Evolutionary conservation across 2,329 filamentous ascomycete species (phyloP), one percentile per base, ranked within the genome.

Genomic region (Aspergillus tanneri): DNA sequence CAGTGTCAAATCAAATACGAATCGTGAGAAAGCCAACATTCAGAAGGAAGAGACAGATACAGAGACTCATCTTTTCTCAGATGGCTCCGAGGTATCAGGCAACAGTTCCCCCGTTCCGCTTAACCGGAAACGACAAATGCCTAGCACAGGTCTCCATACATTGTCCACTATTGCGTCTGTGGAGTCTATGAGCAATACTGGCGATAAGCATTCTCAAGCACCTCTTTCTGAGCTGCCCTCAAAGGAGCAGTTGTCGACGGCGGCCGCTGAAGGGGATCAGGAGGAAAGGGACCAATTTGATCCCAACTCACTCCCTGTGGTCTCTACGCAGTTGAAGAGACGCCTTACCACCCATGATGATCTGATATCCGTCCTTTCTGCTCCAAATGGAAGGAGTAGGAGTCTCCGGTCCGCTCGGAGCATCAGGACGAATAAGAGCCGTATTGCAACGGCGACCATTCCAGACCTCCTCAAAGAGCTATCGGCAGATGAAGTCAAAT

Each of bases 261-360:
- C 43, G n/a, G 40, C 57, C 12, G 53, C 57, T 23, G 54, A 58
- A 30, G 44, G 57, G 6, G 60, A 70, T 59, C 49, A 56, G 72
- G 53, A 78, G 72, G 52, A 73, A 68, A 48, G 73, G 65, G 70
- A 76, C 65, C 61, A 78, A 58, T 67, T 74, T 43, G 67, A 75
- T 54, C 60, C 69, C 32, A 51, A 70, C 65, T 70, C 67, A 55
- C 65, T 66, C 68, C 65, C 72, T 62, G 66, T 74, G 76, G 58
- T 78, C 76, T 35, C 65, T 10, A 67, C 60, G 16, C 69, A 68
- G 21, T 73, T 89, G 25, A 89, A 87, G 67, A 82, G 89, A 54
- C 83, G 87, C 50, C 78, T 96, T 30, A 96, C 91, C 3, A 95
- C 88, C 50, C 91, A 97, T 69, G 90, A 90, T 12, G 93, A 99